Percentiles rank a stretch among this genome's conserved stretches.
Evolutionary conservation across 164 flowering plant species (phyloP).

Genomic region (Tinospora cordifolia): DNA sequence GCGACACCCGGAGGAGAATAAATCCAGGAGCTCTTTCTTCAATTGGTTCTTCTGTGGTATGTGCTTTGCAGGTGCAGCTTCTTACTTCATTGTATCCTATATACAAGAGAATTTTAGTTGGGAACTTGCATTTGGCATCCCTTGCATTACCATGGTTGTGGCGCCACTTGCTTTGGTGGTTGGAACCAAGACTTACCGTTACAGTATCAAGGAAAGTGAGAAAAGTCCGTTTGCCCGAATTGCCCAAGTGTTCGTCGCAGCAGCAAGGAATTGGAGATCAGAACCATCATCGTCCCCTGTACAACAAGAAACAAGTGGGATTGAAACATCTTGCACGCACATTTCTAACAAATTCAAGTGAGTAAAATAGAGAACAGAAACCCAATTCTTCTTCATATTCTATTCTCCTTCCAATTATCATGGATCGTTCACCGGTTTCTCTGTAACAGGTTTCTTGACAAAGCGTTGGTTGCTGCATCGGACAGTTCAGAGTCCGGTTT

Average conservation of each 20-base stretch:
- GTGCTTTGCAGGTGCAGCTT: not conserved
- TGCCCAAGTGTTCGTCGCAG: constrained; percentile 3
- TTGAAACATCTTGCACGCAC: not conserved
- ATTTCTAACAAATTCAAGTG: constrained; percentile 6
- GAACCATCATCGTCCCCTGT: not conserved
- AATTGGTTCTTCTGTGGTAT: constrained; percentile 19
- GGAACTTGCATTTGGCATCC: constrained; percentile 17
- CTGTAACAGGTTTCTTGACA: constrained; percentile 13
- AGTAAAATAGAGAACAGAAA: not conserved
- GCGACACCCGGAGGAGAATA: not conserved
- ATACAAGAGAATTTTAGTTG: constrained; percentile 16
- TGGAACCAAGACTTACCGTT: constrained; percentile 17
- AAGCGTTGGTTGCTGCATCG: constrained; percentile 10
- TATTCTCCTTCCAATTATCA: too few relatives aligned
- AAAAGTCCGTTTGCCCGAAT: constrained; percentile 6
- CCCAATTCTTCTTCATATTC: too few relatives aligned
- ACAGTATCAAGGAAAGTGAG: constrained; percentile 5
- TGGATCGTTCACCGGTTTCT: too few relatives aligned
- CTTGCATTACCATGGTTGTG: constrained; percentile 14
- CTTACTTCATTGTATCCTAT: constrained; percentile 6
- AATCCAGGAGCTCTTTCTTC: constrained; percentile 18
- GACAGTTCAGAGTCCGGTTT: not conserved
- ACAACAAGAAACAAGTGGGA: not conserved
- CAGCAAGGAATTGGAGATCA: constrained; percentile 5
- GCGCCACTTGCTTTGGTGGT: constrained; percentile 12